Percentiles rank a stretch among this genome's conserved stretches.
Conservation (phyloP, 2,329 filamentous ascomycete species). For the Penicillium paneum region DNA sequence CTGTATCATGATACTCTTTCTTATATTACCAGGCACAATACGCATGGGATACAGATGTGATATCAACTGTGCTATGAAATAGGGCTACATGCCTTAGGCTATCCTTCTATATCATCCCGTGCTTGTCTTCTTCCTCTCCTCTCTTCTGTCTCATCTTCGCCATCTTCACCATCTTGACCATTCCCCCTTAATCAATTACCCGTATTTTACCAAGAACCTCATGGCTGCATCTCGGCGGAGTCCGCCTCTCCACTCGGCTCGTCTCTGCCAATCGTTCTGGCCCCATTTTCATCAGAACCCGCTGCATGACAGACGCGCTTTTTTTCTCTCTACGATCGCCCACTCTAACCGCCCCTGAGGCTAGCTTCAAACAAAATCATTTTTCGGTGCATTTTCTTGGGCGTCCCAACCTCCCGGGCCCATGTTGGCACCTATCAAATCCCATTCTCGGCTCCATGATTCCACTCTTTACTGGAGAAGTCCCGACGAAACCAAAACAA, state of each 20-base stretch:
- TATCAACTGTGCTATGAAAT: not conserved
- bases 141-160: not conserved
- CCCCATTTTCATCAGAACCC: slow-evolving; percentile 5
- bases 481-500: slow-evolving; percentile 5
- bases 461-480: slow-evolving; percentile 5
- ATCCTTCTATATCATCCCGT: not conserved
- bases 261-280: slow-evolving; percentile 4
- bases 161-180: not conserved
- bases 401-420: slow-evolving; percentile 14
- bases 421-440: slow-evolving; percentile 4
- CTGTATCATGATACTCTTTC: no score
- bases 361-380: slow-evolving; percentile 26
- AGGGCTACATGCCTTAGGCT: not conserved
- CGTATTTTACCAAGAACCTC: slow-evolving; percentile 4
- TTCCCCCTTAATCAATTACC: not conserved
- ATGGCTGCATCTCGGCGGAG: slow-evolving; percentile 6
- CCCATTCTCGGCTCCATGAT: not conserved
- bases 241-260: slow-evolving; percentile 1
- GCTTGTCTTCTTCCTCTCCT: not conserved
- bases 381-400: not conserved
- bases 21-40: not conserved
- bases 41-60: not conserved
- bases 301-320: slow-evolving; percentile 9
- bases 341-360: slow-evolving; percentile 13
- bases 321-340: slow-evolving; percentile 7